Conservation (phyloP, 106 monocot species). For the Dendrobium chrysotoxum region DNA sequence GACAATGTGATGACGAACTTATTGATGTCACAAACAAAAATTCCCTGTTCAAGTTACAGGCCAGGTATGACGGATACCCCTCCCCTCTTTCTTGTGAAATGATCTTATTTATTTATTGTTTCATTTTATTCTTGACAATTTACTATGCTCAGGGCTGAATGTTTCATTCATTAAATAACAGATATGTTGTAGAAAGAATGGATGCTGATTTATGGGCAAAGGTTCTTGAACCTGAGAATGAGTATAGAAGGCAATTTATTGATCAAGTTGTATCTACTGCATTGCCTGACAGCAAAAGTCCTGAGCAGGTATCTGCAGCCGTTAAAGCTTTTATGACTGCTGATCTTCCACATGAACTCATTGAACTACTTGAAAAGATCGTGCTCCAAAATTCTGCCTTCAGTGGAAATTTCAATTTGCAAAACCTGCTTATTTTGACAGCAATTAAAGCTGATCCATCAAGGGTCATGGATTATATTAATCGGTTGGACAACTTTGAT, state of each 20-base stretch:
- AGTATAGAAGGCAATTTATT: conserved; percentile 87
- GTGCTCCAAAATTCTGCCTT: conserved; percentile 96
- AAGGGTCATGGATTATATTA: conserved; percentile 96
- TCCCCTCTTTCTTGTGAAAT: neutral
- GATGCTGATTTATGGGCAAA: conserved; percentile 94
- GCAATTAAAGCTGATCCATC: conserved; percentile 96
- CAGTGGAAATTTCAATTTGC: conserved; percentile 95
- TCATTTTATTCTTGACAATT: neutral
- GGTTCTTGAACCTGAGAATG: conserved; percentile 89
- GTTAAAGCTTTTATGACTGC: conserved; percentile 99
- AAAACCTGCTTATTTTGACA: conserved; percentile 89
- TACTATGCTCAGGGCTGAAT: neutral
- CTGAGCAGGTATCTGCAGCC: conserved; percentile 96
- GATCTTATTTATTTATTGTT: neutral
- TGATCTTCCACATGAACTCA: conserved; percentile 97
- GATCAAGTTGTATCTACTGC: conserved; percentile 96
- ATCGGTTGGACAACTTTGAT: conserved; percentile 96
- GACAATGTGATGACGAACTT: conserved; percentile 97
- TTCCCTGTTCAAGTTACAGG: conserved; percentile 89
- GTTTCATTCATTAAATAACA: conserved; percentile 19
- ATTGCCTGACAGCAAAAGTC: conserved; percentile 95
- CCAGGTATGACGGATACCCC: conserved; percentile 41
- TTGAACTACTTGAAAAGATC: conserved; percentile 96
- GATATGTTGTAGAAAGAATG: conserved; percentile 99
- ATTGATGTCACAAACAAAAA: conserved; percentile 95